Base-by-base conservation (phyloP, 2,329 filamentous ascomycete species). In the Pezicula radicicola region DNA sequence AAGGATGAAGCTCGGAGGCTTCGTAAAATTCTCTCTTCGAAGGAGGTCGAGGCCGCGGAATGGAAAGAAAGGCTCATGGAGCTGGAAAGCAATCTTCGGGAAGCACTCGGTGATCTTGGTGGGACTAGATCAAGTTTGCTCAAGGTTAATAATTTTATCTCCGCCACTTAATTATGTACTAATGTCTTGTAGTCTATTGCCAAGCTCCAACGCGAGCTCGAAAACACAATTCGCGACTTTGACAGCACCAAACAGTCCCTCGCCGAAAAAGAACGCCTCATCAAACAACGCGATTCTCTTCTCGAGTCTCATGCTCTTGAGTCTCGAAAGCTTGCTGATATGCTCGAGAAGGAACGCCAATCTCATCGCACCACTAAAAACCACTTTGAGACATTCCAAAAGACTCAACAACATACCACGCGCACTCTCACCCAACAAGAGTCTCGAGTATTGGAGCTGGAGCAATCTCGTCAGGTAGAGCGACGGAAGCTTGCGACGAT, bases 21-120 rank as follows among this genome's bases (percentile, higher is more conserved):
- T 59, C 87, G 90, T 65, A 94, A 96, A 77, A 91, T 76, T 61
- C 76, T 97, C 44, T 89, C 87, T 12, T 85, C 85, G 46, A 85
- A 91, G 50, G 92, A 97, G 68, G 87, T 93, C 46, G 94, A 97
- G 68, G 90, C 91, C 8, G 85, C 85, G 9, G 88, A 91, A 58
- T 97, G 90, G 89, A 95, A 94, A 73, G 90, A 96, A 71, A 84
- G 91, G 57, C 77, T 97, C 47, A 84, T 91, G 68, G 92, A 97
- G 69, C 79, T 97, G 50, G 94, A 97, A 73, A 91, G 85, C 65
- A 93, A 90, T 64, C 77, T 99, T 59, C 83, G 92, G 41, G 88
- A 93, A 65, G 88, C 91, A 4, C 78, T 99, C 55, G 92, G 92
- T 60, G 92, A 96, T 71, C 79, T 93, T 52, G 89, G 89, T 61